Percentiles rank a stretch among this genome's conserved stretches.
These are phyloP conservation scores for Sporisorium sorghi DNA, from an alignment of 1,284 basidiomycete genomes.

Conservation along the genomic window DNA sequence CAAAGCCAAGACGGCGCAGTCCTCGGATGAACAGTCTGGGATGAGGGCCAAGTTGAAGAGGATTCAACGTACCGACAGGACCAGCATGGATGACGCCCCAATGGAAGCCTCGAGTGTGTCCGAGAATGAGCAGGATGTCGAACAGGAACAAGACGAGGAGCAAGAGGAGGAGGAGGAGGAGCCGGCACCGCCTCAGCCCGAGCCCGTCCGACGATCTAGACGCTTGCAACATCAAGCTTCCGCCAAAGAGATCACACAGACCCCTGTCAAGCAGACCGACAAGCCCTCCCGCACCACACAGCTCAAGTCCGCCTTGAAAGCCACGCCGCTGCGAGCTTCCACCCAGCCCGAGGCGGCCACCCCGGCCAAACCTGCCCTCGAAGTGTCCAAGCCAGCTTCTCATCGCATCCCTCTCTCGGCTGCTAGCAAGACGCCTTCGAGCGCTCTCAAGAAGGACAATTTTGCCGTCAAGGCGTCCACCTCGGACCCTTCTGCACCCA, in stretches of 20 bases:
- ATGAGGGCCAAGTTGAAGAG: slow-evolving; percentile 48
- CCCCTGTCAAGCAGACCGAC: slow-evolving; percentile 30
- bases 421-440: slow-evolving; percentile 32
- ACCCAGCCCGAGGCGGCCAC: slow-evolving; percentile 13
- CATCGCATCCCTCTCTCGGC: slow-evolving; percentile 41
- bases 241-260: slow-evolving; percentile 18
- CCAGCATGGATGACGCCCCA: slow-evolving; percentile 21
- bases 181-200: slow-evolving; percentile 22
- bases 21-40: slow-evolving; percentile 29
- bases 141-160: slow-evolving; percentile 3
- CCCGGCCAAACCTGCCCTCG: slow-evolving; percentile 10
- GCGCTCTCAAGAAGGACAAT: slow-evolving; percentile 50
- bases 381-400: slow-evolving; percentile 45
- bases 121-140: slow-evolving; percentile 23
- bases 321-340: slow-evolving; percentile 36
- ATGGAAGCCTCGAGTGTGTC: slow-evolving; percentile 27
- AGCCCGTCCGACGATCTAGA: slow-evolving; percentile 36
- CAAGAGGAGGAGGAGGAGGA: slow-evolving; percentile 22
- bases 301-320: slow-evolving; percentile 50
- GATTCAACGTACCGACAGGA: slow-evolving; percentile 3
- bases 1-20: slow-evolving; percentile 41
- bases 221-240: slow-evolving; percentile 35
- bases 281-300: slow-evolving; percentile 19
- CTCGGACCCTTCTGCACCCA: slow-evolving; percentile 37
- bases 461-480: slow-evolving; percentile 48